These are phyloP conservation scores for Kodamaea neixiangensis DNA, from an alignment of 805 yeast genomes.

Conservation along the genomic window DNA sequence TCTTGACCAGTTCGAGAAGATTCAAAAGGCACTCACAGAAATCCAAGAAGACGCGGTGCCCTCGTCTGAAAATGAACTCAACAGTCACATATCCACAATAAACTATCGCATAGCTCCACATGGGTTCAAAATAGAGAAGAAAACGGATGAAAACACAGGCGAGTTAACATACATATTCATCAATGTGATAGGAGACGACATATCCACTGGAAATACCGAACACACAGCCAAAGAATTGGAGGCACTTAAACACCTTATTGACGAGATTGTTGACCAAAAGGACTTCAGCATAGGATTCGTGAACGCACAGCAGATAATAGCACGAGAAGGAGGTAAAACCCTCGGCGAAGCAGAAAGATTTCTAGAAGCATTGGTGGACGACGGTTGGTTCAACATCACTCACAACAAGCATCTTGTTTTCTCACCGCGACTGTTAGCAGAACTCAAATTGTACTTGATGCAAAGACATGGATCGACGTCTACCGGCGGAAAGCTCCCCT, in stretches of 20 bases:
- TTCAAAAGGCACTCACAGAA: constrained; percentile 15
- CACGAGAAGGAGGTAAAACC: constrained; percentile 27
- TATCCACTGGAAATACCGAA: constrained; percentile 40
- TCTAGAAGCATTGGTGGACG: constrained; percentile 42
- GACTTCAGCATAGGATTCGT: constrained; percentile 37
- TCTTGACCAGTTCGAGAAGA: constrained; percentile 22
- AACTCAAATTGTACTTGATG: constrained; percentile 45
- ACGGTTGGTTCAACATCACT: constrained; percentile 54
- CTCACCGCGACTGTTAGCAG: constrained; percentile 48
- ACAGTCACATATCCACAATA: constrained; percentile 27
- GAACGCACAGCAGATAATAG: constrained; percentile 35
- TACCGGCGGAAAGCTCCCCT: constrained; percentile 38
- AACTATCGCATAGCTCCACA: constrained; percentile 34
- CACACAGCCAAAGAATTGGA: constrained; percentile 42
- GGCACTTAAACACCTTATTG: constrained; percentile 47
- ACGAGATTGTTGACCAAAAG: constrained; percentile 44
- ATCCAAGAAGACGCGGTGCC: constrained; percentile 9
- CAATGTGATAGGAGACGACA: constrained; percentile 41
- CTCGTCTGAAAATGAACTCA: constrained; percentile 12
- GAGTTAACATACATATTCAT: constrained; percentile 38
- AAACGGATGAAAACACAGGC: constrained; percentile 36
- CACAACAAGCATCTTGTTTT: constrained; percentile 32
- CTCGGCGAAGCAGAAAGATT: constrained; percentile 41
- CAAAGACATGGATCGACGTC: constrained; percentile 41
- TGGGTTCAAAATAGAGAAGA: constrained; percentile 46